phyloP scores from a whole-genome alignment of 176 grass and related monocot genomes.

The Alopecurus myosuroides region DNA sequence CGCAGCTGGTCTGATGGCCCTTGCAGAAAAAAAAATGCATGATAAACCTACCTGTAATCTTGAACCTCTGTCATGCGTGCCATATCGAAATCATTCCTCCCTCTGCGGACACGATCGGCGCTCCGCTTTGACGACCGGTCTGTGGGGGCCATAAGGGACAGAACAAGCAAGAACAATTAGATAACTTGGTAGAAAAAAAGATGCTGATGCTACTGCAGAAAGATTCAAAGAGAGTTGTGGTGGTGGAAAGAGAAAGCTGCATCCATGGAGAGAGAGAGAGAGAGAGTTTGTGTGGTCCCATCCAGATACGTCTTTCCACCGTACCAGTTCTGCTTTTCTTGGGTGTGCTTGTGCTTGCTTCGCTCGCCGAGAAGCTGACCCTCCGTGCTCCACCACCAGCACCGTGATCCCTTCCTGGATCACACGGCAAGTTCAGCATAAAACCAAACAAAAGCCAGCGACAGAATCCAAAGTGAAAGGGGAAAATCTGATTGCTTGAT shows the following conservation, averaged over 20 bases:
- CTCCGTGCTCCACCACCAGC: slow-evolving; percentile 43
- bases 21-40: slow-evolving; percentile 15
- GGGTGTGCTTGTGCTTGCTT: slow-evolving; percentile 44
- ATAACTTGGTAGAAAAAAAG: background rate
- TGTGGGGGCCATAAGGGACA: slow-evolving; percentile 29
- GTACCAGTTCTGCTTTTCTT: slow-evolving; percentile 96
- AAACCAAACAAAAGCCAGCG: slow-evolving; percentile 23
- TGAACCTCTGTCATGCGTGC: slow-evolving; percentile 62
- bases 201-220: slow-evolving; percentile 26
- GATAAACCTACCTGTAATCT: slow-evolving; percentile 68
- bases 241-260: slow-evolving; percentile 28
- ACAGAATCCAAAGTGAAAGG: slow-evolving; percentile 13
- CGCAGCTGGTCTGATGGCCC: background rate
- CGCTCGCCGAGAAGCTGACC: slow-evolving; percentile 78
- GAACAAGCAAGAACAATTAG: slow-evolving; percentile 17
- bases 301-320: slow-evolving; percentile 42
- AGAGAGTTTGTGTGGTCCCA: background rate
- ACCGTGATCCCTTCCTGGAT: slow-evolving; percentile 36
- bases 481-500: slow-evolving; percentile 21
- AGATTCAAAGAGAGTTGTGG: slow-evolving; percentile 37
- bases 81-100: slow-evolving; percentile 49
- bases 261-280: slow-evolving; percentile 21
- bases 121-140: slow-evolving; percentile 23
- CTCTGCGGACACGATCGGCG: slow-evolving; percentile 17
- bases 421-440: slow-evolving; percentile 26